A percentile compares a stretch with the other conserved stretches of the same genome.
Evolutionary conservation across 768 basidiomycete species (phyloP).

Genomic region (Naganishia antarctica): DNA sequence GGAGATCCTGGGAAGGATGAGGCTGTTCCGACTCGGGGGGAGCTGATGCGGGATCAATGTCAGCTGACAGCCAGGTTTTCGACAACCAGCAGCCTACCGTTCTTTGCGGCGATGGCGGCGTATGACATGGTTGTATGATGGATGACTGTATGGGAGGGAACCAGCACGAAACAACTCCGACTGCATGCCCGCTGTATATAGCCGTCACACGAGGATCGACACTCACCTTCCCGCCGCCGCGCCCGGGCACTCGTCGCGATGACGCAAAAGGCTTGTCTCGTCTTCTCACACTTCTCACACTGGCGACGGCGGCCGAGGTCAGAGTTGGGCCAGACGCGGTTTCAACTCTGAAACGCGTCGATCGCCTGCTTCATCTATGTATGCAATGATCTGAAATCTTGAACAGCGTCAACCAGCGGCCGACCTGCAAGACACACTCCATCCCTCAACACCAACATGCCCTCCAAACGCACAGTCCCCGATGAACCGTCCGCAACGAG

Average conservation of each 20-base stretch:
- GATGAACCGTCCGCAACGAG: too few species aligned
- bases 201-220: slow-evolving; percentile 1
- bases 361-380: too few species aligned
- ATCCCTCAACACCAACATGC: not conserved
- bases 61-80: not conserved
- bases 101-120: slow-evolving; percentile 62
- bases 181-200: too few species aligned
- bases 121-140: slow-evolving; percentile 59
- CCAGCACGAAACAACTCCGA: too few species aligned
- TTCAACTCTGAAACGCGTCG: too few species aligned
- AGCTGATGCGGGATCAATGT: slow-evolving; percentile 30
- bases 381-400: not conserved
- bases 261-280: slow-evolving; percentile 3
- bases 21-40: slow-evolving; percentile 54
- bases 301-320: not conserved
- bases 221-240: not conserved
- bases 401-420: too few species aligned
- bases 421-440: not conserved
- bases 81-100: slow-evolving; percentile 50
- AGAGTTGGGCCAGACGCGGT: too few species aligned
- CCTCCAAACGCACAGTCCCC: not conserved
- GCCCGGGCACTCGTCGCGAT: slow-evolving; percentile 5
- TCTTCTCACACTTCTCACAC: not conserved
- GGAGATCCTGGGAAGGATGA: slow-evolving; percentile 61
- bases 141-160: not conserved